A percentile compares a stretch with the other conserved stretches of the same genome.
Evolutionary conservation across 1,284 basidiomycete genomes (phyloP).

Genomic region (Cutaneotrichosporon sp.): DNA sequence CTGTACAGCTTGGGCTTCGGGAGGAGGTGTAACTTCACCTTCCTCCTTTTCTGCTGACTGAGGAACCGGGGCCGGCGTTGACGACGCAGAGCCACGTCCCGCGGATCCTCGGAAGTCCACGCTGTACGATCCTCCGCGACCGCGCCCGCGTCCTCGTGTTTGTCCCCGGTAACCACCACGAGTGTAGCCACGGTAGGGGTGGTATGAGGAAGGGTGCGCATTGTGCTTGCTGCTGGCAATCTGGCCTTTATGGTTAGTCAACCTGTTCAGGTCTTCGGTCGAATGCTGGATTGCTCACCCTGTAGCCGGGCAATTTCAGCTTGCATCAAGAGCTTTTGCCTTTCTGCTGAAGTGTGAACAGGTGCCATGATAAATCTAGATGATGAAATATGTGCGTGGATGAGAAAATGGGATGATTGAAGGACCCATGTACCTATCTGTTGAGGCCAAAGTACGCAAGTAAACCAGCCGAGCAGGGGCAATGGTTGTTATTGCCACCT

Average conservation of each 20-base stretch:
- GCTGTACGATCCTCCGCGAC: slow-evolving; percentile 2
- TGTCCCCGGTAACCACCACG: slow-evolving; percentile 7
- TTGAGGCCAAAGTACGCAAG: too few species aligned
- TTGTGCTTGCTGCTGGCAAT: slow-evolving; percentile 31
- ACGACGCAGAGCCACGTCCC: too few species aligned
- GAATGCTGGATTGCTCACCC: too few species aligned
- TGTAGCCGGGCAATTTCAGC: slow-evolving; percentile 40
- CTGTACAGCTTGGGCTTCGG: not conserved
- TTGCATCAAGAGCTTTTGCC: slow-evolving; percentile 41
- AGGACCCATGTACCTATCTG: too few species aligned
- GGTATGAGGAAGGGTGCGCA: slow-evolving; percentile 23
- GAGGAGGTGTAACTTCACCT: slow-evolving; percentile 11
- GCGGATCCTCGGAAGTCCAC: slow-evolving; percentile 3
- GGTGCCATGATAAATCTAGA: slow-evolving; percentile 11
- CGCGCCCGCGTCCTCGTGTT: slow-evolving; percentile 7
- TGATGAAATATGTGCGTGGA: too few species aligned
- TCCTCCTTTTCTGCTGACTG: slow-evolving; percentile 6
- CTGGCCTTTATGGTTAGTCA: slow-evolving; percentile 23
- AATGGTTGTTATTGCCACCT: too few species aligned
- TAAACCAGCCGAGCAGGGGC: too few species aligned
- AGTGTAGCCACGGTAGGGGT: slow-evolving; percentile 32
- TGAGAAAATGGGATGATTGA: too few species aligned
- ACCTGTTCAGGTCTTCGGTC: too few species aligned
- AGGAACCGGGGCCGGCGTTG: not conserved
- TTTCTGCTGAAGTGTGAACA: slow-evolving; percentile 23